phyloP scores from a whole-genome alignment of 208 protist species.

The Chromosphaera perkinsii region DNA sequence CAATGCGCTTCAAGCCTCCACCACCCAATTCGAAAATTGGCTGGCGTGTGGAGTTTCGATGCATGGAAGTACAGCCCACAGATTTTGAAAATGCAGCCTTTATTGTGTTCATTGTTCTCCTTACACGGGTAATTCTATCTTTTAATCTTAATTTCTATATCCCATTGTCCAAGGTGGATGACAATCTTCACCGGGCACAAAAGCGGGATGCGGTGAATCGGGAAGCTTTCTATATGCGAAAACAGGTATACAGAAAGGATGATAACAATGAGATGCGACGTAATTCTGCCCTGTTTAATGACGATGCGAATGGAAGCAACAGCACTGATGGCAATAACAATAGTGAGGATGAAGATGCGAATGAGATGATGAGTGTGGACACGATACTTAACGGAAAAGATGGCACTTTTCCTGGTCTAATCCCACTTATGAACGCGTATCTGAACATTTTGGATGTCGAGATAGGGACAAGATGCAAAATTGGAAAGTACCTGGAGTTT shows the following conservation, averaged over 20 bases:
- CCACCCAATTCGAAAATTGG: slow-evolving; percentile 52
- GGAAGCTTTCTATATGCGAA: slow-evolving; percentile 87
- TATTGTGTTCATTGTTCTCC: slow-evolving; percentile 83
- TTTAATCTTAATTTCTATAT: slow-evolving; percentile 91
- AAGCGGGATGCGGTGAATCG: slow-evolving; percentile 68
- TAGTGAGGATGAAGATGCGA: slow-evolving; percentile 29
- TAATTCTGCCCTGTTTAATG: too few relatives aligned
- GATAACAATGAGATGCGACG: too few relatives aligned
- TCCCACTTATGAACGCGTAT: slow-evolving; percentile 79
- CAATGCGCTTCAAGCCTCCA: slow-evolving; percentile 91
- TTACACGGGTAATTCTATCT: slow-evolving; percentile 84
- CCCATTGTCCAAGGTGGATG: slow-evolving; percentile 88
- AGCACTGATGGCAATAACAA: slow-evolving; percentile 9
- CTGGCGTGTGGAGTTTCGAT: slow-evolving; percentile 95
- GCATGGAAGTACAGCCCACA: slow-evolving; percentile 88
- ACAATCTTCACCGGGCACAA: slow-evolving; percentile 90
- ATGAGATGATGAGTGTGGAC: slow-evolving; percentile 76
- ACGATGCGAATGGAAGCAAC: too few relatives aligned
- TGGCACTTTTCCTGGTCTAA: slow-evolving; percentile 77
- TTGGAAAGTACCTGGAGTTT: slow-evolving; percentile 80
- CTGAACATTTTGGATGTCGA: slow-evolving; percentile 67
- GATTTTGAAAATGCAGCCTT: slow-evolving; percentile 98
- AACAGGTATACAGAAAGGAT: too few relatives aligned
- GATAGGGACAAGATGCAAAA: slow-evolving; percentile 18
- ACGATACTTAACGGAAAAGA: slow-evolving; percentile 88